Percentiles rank a stretch among this genome's conserved stretches.
Evolutionary conservation across 2,329 filamentous ascomycete species (phyloP).

Genomic region (Akanthomyces muscarius): DNA sequence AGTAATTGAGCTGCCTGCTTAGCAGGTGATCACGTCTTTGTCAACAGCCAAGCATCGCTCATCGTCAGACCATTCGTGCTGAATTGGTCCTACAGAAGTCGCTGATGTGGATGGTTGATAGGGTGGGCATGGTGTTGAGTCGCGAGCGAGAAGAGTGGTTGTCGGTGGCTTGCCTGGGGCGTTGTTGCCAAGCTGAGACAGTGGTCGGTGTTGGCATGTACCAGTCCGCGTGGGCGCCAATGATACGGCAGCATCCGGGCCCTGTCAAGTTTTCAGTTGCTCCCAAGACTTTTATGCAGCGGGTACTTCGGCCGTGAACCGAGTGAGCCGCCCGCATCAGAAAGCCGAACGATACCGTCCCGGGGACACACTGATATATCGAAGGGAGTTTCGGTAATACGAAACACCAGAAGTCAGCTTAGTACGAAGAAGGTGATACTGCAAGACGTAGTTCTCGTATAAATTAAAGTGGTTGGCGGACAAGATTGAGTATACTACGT

Average conservation of each 20-base stretch:
- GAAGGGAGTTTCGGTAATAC: not conserved
- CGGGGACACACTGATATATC: not conserved
- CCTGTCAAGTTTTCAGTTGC: not conserved
- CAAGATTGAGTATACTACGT: not conserved
- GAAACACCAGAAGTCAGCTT: too few relatives aligned
- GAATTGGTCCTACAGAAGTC: not conserved
- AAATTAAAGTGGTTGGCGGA: not conserved
- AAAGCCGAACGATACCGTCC: not conserved
- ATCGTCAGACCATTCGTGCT: too few relatives aligned
- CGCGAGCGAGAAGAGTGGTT: not conserved
- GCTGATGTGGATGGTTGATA: not conserved
- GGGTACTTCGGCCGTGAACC: slow-evolving; percentile 35
- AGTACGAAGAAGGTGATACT: not conserved
- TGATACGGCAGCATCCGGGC: slow-evolving; percentile 32
- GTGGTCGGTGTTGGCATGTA: slow-evolving; percentile 15
- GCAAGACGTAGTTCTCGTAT: too few relatives aligned
- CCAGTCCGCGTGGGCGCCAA: slow-evolving; percentile 31
- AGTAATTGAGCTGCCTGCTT: too few relatives aligned
- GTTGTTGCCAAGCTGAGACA: slow-evolving; percentile 3
- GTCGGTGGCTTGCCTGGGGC: slow-evolving; percentile 1
- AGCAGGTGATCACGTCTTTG: too few relatives aligned
- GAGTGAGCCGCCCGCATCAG: slow-evolving; percentile 29
- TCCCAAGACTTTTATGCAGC: slow-evolving; percentile 22
- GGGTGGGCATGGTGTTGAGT: not conserved
- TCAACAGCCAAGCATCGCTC: too few relatives aligned